Conservation (phyloP, 2,329 filamentous ascomycete genomes). For the Davidsoniella eucalypti region DNA sequence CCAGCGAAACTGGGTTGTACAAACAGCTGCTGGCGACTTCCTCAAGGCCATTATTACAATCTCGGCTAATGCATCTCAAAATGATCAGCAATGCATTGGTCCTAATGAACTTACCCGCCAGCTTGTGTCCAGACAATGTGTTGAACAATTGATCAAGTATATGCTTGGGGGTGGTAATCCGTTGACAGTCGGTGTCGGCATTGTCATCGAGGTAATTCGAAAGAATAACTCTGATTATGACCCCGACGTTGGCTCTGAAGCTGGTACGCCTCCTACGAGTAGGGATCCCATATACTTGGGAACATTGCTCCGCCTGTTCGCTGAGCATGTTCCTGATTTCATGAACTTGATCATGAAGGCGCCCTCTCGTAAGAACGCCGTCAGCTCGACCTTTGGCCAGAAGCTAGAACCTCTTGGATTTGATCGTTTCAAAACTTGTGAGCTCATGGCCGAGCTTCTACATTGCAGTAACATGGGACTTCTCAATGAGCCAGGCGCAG, state of each 20-base stretch:
- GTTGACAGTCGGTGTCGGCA: conserved; percentile 87
- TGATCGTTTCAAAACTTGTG: conserved; percentile 96
- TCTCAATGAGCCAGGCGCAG: conserved; percentile 78
- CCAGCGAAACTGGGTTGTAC: conserved; percentile 73
- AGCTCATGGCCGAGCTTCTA: conserved; percentile 91
- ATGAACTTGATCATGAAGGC: conserved; percentile 77
- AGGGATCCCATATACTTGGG: conserved; percentile 93
- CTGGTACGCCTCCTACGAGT: conserved; percentile 62
- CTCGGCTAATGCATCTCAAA: conserved; percentile 92
- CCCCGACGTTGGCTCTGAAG: conserved; percentile 70
- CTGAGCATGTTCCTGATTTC: conserved; percentile 80
- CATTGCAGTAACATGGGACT: conserved; percentile 99
- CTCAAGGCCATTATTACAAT: conserved; percentile 98
- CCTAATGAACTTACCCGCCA: conserved; percentile 93
- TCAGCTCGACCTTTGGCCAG: conserved; percentile 77
- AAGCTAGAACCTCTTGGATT: conserved; percentile 91
- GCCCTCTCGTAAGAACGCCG: conserved; percentile 52
- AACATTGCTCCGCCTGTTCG: conserved; percentile 74
- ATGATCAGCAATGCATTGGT: conserved; percentile 96
- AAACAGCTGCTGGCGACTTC: conserved; percentile 93
- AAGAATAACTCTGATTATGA: conserved; percentile 99
- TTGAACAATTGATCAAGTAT: conserved; percentile 68
- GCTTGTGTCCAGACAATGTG: conserved; percentile 71
- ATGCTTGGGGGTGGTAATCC: conserved; percentile 93
- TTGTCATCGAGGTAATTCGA: conserved; percentile 93